These are phyloP conservation scores for Nothomitra cinnamomea DNA, from an alignment of 2,329 filamentous ascomycete species.

Conservation along the genomic window DNA sequence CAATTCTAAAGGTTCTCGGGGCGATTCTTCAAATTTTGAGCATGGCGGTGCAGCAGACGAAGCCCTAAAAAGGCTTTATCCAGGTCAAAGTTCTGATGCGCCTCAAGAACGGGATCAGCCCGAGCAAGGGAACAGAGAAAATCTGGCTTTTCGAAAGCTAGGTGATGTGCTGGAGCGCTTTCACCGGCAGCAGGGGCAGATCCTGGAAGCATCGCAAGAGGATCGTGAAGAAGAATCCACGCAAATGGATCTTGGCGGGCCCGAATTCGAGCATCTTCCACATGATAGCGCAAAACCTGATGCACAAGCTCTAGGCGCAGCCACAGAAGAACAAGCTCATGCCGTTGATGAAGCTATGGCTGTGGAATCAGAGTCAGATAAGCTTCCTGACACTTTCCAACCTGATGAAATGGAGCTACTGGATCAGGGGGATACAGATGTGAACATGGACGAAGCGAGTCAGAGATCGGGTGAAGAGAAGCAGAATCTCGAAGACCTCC, in stretches of 20 bases:
- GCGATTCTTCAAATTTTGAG: slow-evolving; percentile 32
- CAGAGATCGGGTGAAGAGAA: slow-evolving; percentile 4
- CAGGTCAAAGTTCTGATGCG: slow-evolving; percentile 14
- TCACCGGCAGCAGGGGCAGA: slow-evolving; percentile 78
- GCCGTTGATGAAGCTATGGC: slow-evolving; percentile 81
- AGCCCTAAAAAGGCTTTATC: slow-evolving; percentile 16
- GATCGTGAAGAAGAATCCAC: slow-evolving; percentile 29
- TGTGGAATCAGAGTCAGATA: slow-evolving; percentile 47
- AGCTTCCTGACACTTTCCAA: slow-evolving; percentile 15
- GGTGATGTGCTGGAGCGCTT: slow-evolving; percentile 85
- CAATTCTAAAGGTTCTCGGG: slow-evolving; percentile 47
- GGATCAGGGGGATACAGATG: slow-evolving; percentile 22
- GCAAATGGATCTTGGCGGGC: slow-evolving; percentile 46
- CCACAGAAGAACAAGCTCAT: slow-evolving; percentile 71
- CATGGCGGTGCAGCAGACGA: slow-evolving; percentile 47
- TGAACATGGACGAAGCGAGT: slow-evolving; percentile 21
- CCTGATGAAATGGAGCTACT: slow-evolving; percentile 21
- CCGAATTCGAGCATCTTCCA: slow-evolving; percentile 86
- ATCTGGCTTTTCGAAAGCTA: slow-evolving; percentile 79
- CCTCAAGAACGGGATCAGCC: slow-evolving; percentile 20
- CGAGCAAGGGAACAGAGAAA: slow-evolving; percentile 26
- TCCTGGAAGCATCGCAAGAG: slow-evolving; percentile 43
- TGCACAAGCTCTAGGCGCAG: slow-evolving; percentile 77
- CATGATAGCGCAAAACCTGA: slow-evolving; percentile 71
- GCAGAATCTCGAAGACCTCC: slow-evolving; percentile 20